Evolutionary conservation across 768 basidiomycete species (phyloP), one percentile per base, ranked within the genome.

Genomic region (Tylopilus balloui): DNA sequence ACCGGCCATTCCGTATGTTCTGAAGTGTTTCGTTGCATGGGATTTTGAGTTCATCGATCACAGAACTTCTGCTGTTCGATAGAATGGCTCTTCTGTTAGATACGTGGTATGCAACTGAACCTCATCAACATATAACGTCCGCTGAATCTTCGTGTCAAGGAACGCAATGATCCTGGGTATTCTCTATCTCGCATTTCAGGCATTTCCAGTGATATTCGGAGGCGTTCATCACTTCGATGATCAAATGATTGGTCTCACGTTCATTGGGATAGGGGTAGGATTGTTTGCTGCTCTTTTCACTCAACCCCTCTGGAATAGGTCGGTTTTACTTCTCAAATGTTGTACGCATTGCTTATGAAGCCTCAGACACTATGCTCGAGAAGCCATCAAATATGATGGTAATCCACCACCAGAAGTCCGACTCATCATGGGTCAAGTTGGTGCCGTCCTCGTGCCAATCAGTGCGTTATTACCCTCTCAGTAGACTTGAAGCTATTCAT

Each of bases 71-170:
- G 5, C 35, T 78, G 0, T 77, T 72, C 42, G 86, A 93, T 55
- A 73, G 77, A n/a, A 92, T 91, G 87, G 84, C 84, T 0, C 71
- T 90, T 4, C 65, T 84, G 5, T 71, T 92, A 9, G 76, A 88
- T 62, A 63, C 77, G 13, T 91, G 88, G 89, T 84, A 63, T 3
- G 75, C 31, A 31, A 24, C 59, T 25, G 24, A 23, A 19, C 24
- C 21, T 29, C 25, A 45, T 40, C 10, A 9, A 32, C 37, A 17
- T 1, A 24, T 61, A 8, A 56, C 37, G 11, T 32, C 28, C 1
- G 9, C 28, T 31, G 24, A 42, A 21, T 15, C 10, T 5, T 29
- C 37, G 41, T 47, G 20, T 43, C 17, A 45, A 75, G 74, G 70
- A 69, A 66, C 42, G 65, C 73, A 4, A 48, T 72, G 15, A 42